A percentile compares a stretch with the other conserved stretches of the same genome.
phyloP scores from a whole-genome alignment of 2,329 filamentous ascomycete species.

The Cercospora janseana region DNA sequence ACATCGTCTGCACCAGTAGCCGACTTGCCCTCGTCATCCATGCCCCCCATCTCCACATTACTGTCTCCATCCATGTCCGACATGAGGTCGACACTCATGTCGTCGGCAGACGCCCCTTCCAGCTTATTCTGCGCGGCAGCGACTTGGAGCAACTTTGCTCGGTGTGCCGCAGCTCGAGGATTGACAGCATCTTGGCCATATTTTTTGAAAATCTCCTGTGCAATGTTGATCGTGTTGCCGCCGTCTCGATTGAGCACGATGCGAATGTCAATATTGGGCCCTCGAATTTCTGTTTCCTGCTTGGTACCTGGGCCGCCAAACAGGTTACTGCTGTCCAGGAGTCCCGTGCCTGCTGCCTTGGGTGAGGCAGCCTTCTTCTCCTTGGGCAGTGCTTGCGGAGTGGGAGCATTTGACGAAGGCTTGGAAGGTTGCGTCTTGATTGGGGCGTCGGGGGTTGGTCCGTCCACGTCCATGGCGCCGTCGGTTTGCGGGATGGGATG shows the following conservation, averaged over 20 bases:
- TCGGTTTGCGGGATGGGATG: constrained; percentile 24
- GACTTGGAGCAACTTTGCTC: constrained; percentile 82
- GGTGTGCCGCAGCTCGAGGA: constrained; percentile 82
- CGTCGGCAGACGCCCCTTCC: constrained; percentile 72
- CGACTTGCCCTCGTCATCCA: constrained; percentile 58
- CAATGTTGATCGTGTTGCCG: constrained; percentile 94
- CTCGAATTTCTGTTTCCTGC: constrained; percentile 42
- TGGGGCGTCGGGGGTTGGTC: constrained; percentile 17
- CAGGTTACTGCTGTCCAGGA: constrained; percentile 61
- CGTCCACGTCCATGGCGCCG: constrained; percentile 38
- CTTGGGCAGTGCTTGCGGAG: constrained; percentile 41
- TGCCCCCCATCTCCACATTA: constrained; percentile 83
- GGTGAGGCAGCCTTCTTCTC: constrained; percentile 22
- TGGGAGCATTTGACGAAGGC: constrained; percentile 30
- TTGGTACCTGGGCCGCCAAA: constrained; percentile 55
- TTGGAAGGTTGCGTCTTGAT: constrained; percentile 30
- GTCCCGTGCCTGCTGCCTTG: constrained; percentile 59
- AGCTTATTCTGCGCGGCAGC: constrained; percentile 83
- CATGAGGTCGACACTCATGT: constrained; percentile 72
- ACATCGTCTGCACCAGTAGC: constrained; percentile 63
- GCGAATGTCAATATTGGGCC: constrained; percentile 80
- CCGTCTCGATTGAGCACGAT: constrained; percentile 77
- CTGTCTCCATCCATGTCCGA: constrained; percentile 70
- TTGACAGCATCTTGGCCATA: constrained; percentile 95
- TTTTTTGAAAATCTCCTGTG: constrained; percentile 84